Percentiles rank a stretch among this genome's conserved stretches.
These are phyloP conservation scores for Gynandropsis gynandra DNA, from an alignment of 345 rosid species.

Conservation along the genomic window DNA sequence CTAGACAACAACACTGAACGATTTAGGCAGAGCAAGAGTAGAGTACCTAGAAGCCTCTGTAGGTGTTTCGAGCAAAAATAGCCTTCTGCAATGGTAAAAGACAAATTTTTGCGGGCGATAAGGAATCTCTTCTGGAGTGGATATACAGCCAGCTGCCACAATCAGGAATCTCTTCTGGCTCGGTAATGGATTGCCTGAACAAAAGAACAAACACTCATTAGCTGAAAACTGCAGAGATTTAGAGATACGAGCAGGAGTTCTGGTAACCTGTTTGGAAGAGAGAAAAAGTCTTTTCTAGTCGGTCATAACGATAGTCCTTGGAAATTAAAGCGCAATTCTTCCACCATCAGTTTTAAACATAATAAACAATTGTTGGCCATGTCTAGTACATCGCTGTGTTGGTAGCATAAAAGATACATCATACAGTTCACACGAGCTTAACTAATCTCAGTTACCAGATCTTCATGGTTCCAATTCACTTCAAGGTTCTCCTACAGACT, in stretches of 20 bases:
- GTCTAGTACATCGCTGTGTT: too few species aligned
- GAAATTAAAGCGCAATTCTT: too few species aligned
- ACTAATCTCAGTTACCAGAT: too few species aligned
- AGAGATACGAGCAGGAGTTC: slow-evolving; percentile 69
- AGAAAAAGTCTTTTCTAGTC: background rate
- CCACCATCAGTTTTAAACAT: too few species aligned
- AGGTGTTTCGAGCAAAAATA: slow-evolving; percentile 72
- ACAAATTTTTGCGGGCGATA: slow-evolving; percentile 77
- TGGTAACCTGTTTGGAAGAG: slow-evolving; percentile 47
- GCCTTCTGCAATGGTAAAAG: slow-evolving; percentile 87
- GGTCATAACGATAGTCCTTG: too few species aligned
- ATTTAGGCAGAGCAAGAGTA: slow-evolving; percentile 59
- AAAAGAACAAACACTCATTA: slow-evolving; percentile 41
- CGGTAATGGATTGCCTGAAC: slow-evolving; percentile 67
- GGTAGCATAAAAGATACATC: too few species aligned
- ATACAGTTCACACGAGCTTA: too few species aligned
- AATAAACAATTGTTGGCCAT: too few species aligned
- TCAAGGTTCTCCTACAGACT: too few species aligned
- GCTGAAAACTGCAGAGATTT: slow-evolving; percentile 55
- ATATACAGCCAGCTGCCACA: slow-evolving; percentile 77
- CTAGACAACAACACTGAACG: slow-evolving; percentile 64
- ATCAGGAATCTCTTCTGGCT: slow-evolving; percentile 47
- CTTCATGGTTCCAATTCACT: too few species aligned
- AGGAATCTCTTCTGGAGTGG: slow-evolving; percentile 81
- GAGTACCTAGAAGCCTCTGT: slow-evolving; percentile 80